phyloP scores from a whole-genome alignment of 352 stramenopile genomes.

The Globisporangium radiosum region DNA sequence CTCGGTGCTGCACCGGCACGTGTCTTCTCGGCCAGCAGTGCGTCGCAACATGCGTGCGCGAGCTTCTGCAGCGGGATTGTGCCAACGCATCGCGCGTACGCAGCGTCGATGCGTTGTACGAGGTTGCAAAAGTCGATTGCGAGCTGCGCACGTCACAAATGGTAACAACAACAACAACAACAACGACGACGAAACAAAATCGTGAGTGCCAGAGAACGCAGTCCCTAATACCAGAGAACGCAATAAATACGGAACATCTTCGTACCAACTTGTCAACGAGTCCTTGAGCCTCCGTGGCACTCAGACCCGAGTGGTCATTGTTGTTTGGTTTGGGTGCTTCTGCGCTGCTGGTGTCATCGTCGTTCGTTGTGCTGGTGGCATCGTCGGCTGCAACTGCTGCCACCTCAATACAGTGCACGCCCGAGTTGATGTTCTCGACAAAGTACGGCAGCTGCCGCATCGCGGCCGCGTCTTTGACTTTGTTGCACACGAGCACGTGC shows the following conservation, averaged over 20 bases:
- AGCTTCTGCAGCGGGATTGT: constrained; percentile 58
- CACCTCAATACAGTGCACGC: constrained; percentile 20
- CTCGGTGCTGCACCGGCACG: constrained; percentile 46
- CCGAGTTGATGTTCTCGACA: constrained; percentile 75
- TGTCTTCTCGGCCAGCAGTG: constrained; percentile 59
- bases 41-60: constrained; percentile 54
- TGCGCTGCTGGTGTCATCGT: constrained; percentile 4
- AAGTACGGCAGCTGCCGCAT: constrained; percentile 67
- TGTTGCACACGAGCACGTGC: constrained; percentile 77
- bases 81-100: constrained; percentile 48
- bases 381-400: too few species aligned
- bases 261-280: constrained; percentile 67
- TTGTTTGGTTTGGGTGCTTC: constrained; percentile 7
- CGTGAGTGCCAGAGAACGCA: too few species aligned
- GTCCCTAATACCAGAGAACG: too few species aligned
- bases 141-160: constrained; percentile 7
- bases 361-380: not conserved
- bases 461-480: constrained; percentile 51
- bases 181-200: too few species aligned
- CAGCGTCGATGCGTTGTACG: constrained; percentile 33
- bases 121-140: constrained; percentile 55
- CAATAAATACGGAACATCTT: too few species aligned
- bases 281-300: constrained; percentile 38
- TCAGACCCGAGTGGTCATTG: constrained; percentile 24
- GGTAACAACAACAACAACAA: not conserved